phyloP scores from a whole-genome alignment of 352 stramenopile genomes.

The Elongisporangium prolatum region DNA sequence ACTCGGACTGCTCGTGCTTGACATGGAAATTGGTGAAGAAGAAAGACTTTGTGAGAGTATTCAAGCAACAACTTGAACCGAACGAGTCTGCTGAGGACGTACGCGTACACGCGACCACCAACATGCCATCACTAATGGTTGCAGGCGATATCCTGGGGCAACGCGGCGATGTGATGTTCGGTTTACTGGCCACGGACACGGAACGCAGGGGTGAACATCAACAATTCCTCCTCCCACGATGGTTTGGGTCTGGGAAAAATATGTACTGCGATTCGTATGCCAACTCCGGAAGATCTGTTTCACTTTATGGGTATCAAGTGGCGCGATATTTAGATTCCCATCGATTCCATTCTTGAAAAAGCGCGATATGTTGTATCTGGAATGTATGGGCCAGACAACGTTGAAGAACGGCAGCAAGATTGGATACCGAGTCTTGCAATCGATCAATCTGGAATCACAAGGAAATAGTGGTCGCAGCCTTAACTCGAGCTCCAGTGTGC shows the following conservation, averaged over 20 bases:
- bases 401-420: neutral
- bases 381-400: neutral
- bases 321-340: slow-evolving; percentile 7
- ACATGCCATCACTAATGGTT: neutral
- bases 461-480: neutral
- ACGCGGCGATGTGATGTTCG: neutral
- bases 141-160: neutral
- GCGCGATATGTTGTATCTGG: neutral
- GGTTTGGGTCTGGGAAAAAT: neutral
- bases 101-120: neutral
- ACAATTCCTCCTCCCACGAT: neutral
- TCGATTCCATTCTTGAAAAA: neutral
- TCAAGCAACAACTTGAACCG: neutral
- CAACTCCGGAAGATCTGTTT: slow-evolving; percentile 33
- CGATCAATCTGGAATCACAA: neutral
- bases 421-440: neutral
- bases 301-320: slow-evolving; percentile 46
- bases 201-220: neutral
- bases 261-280: slow-evolving; percentile 18
- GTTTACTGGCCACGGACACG: neutral
- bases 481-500: neutral
- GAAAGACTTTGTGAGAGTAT: neutral
- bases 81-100: neutral
- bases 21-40: neutral
- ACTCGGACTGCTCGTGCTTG: neutral